Evolutionary conservation across 345 rosid species (phyloP).

Genomic region (Mallotus nudiflorus): DNA sequence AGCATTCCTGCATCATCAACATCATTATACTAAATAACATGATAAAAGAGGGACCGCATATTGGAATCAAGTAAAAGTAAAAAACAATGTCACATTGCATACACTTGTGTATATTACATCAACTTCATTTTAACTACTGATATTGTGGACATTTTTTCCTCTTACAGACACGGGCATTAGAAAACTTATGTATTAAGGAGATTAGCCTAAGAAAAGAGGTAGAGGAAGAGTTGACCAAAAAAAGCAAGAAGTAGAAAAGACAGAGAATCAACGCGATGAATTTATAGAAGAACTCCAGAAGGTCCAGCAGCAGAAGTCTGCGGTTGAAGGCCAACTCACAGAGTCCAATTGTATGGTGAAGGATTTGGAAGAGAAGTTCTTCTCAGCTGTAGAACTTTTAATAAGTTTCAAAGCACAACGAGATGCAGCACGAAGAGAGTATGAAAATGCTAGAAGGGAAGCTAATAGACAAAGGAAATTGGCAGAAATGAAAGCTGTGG

Average conservation of each 20-base stretch:
- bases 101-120: not conserved
- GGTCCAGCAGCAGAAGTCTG: constrained; percentile 51
- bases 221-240: constrained; percentile 54
- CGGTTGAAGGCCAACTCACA: constrained; percentile 49
- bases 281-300: constrained; percentile 46
- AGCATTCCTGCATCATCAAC: not conserved
- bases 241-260: constrained; percentile 49
- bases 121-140: constrained; percentile 5
- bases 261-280: constrained; percentile 44
- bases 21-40: not conserved
- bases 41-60: not conserved
- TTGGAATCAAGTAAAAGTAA: not conserved
- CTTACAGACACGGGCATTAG: constrained; percentile 65
- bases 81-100: not conserved
- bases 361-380: constrained; percentile 77
- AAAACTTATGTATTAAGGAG: constrained; percentile 59
- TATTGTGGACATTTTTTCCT: constrained; percentile 12
- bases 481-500: constrained; percentile 34
- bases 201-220: constrained; percentile 56
- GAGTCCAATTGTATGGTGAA: constrained; percentile 42
- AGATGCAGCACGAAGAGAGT: constrained; percentile 63
- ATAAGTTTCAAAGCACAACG: constrained; percentile 65
- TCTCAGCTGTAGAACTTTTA: constrained; percentile 79
- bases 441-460: constrained; percentile 48
- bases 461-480: constrained; percentile 42